Evolutionary conservation across 2,329 filamentous ascomycete genomes (phyloP).

Genomic region (Calonectria pauciramosa): DNA sequence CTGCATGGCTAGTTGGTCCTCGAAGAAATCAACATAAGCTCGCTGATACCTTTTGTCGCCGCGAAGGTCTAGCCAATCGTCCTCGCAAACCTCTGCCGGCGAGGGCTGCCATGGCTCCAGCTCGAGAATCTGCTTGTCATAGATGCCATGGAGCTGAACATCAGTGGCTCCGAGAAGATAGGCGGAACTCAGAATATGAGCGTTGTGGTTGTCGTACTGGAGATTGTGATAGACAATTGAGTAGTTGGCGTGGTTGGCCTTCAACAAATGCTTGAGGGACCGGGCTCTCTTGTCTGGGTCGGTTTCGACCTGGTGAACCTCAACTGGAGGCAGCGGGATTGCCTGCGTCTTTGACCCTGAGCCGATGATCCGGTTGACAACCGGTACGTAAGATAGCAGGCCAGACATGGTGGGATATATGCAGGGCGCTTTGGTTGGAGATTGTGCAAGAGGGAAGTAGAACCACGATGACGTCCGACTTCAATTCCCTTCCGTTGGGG

Average conservation of each 20-base stretch:
- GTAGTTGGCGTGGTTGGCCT: conserved; percentile 92
- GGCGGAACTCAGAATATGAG: conserved; percentile 86
- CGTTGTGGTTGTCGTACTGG: conserved; percentile 84
- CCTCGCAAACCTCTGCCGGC: conserved; percentile 83
- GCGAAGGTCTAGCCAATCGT: conserved; percentile 90
- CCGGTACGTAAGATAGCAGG: conserved; percentile 51
- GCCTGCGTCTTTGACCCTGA: conserved; percentile 46
- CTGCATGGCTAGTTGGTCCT: conserved; percentile 83
- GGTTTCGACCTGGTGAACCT: conserved; percentile 85
- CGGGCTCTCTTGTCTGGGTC: conserved; percentile 82
- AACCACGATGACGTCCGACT: conserved; percentile 40
- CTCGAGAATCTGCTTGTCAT: conserved; percentile 79
- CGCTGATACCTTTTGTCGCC: conserved; percentile 87
- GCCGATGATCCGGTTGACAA: conserved; percentile 46
- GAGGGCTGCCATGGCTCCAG: conserved; percentile 88
- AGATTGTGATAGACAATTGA: conserved; percentile 84
- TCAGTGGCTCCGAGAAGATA: conserved; percentile 85
- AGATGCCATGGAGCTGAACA: conserved; percentile 82
- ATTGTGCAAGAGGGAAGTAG: conserved; percentile 33
- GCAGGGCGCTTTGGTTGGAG: conserved; percentile 4
- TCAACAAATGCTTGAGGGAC: conserved; percentile 90
- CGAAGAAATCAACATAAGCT: conserved; percentile 94
- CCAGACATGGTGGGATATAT: conserved; percentile 47
- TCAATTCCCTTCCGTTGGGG: conserved; percentile 43
- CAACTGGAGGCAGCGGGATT: conserved; percentile 75